Conservation (phyloP, 805 yeast genomes). For the Wickerhamomyces sydowiorum region DNA sequence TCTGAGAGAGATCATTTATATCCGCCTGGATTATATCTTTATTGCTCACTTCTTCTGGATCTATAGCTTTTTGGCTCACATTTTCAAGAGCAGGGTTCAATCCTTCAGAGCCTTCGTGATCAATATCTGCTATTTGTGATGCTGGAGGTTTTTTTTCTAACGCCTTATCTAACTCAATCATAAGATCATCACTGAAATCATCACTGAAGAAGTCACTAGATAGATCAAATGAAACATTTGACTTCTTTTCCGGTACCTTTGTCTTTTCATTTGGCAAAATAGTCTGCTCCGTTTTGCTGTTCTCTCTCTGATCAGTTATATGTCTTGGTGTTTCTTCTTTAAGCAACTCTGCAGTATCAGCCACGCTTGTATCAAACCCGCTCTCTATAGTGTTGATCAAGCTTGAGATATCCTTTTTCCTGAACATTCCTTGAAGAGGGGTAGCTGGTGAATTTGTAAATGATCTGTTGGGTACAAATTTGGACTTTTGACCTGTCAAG, state of each 20-base stretch:
- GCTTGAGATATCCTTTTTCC: slow-evolving; percentile 13
- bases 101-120: no score
- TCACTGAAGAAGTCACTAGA: slow-evolving; percentile 19
- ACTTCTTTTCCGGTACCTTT: not conserved
- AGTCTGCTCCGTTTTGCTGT: not conserved
- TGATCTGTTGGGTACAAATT: not conserved
- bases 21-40: not conserved
- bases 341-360: not conserved
- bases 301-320: not conserved
- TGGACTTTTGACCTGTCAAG: slow-evolving; percentile 1
- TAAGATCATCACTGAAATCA: slow-evolving; percentile 21
- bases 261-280: not conserved
- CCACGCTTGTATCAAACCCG: slow-evolving; percentile 1
- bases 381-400: slow-evolving; percentile 11
- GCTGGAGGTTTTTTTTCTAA: slow-evolving; percentile 2
- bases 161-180: slow-evolving; percentile 11
- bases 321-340: not conserved
- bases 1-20: no score
- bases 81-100: no score
- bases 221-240: slow-evolving; percentile 5
- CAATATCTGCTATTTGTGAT: no score
- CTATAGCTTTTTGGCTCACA: no score
- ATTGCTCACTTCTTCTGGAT: not conserved
- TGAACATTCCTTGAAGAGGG: not conserved
- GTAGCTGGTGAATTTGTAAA: slow-evolving; percentile 6